Percentiles rank a stretch among this genome's conserved stretches.
Evolutionary conservation across 2,329 filamentous ascomycete genomes (phyloP).

Genomic region (Mycosphaerella sp.): DNA sequence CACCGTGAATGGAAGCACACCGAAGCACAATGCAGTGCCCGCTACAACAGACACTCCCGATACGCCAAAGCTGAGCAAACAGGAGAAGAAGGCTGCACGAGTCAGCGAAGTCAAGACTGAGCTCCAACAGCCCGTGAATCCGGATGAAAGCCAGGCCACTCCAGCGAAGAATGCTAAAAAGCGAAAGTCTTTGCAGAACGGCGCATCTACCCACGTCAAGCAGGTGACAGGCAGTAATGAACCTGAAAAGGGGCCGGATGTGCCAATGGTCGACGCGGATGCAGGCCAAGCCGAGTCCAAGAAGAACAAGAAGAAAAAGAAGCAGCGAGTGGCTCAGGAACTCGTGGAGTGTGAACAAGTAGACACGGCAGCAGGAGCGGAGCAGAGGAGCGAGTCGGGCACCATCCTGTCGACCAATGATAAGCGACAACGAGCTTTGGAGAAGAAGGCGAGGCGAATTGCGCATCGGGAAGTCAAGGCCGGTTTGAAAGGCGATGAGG

Average conservation of each 20-base stretch:
- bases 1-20: constrained; percentile 5
- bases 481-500: constrained; percentile 13
- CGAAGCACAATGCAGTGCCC: neutral
- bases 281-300: neutral
- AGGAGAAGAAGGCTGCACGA: constrained; percentile 2
- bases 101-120: neutral
- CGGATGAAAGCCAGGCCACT: neutral
- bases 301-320: constrained; percentile 4
- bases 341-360: neutral
- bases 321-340: neutral
- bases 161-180: constrained; percentile 15
- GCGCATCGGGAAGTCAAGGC: constrained; percentile 12
- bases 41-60: neutral
- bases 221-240: neutral
- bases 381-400: constrained; percentile 4
- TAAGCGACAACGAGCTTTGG: constrained; percentile 17
- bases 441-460: constrained; percentile 23
- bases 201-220: neutral
- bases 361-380: constrained; percentile 1
- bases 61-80: neutral
- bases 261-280: constrained; percentile 1
- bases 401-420: constrained; percentile 8
- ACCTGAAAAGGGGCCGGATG: neutral
- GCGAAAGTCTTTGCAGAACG: constrained; percentile 1
- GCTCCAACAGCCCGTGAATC: neutral